These are phyloP conservation scores for Cornus florida DNA, from an alignment of 148 eudicot genomes.

Conservation along the genomic window DNA sequence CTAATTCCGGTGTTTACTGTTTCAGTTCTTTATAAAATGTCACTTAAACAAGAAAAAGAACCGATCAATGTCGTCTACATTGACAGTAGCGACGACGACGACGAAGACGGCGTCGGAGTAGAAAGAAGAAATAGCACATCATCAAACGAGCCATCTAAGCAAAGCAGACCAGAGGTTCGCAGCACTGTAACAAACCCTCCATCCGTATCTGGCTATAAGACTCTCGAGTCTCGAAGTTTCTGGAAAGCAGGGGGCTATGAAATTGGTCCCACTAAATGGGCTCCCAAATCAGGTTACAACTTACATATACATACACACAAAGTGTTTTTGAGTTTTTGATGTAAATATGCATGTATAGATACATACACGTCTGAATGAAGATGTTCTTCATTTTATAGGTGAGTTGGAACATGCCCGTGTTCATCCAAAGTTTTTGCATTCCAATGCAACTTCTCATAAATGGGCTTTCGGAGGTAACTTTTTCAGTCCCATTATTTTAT, in stretches of 20 bases:
- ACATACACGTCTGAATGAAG: background rate
- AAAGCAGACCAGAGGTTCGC: slow-evolving; percentile 12
- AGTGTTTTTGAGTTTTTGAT: too few species aligned
- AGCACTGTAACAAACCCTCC: background rate
- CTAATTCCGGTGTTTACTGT: background rate
- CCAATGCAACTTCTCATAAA: slow-evolving; percentile 98
- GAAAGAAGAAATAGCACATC: slow-evolving; percentile 2
- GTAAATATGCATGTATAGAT: background rate
- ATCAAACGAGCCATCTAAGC: slow-evolving; percentile 8
- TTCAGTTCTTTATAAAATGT: slow-evolving; percentile 1
- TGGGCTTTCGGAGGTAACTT: slow-evolving; percentile 94
- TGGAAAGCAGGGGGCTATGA: slow-evolving; percentile 87
- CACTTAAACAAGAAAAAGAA: slow-evolving; percentile 8
- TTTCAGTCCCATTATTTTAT: background rate
- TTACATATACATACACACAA: too few species aligned
- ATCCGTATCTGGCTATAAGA: slow-evolving; percentile 25
- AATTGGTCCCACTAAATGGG: slow-evolving; percentile 44
- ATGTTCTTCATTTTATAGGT: slow-evolving; percentile 41
- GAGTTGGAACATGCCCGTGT: slow-evolving; percentile 97
- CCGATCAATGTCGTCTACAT: slow-evolving; percentile 50
- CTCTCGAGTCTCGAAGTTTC: slow-evolving; percentile 71
- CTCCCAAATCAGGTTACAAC: slow-evolving; percentile 48
- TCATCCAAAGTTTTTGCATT: slow-evolving; percentile 96
- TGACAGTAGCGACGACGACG: slow-evolving; percentile 58
- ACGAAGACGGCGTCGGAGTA: slow-evolving; percentile 34